Percentiles rank a stretch among this genome's conserved stretches.
Conservation (phyloP, 495 filamentous ascomycete species). For the Trichoderma virens region DNA sequence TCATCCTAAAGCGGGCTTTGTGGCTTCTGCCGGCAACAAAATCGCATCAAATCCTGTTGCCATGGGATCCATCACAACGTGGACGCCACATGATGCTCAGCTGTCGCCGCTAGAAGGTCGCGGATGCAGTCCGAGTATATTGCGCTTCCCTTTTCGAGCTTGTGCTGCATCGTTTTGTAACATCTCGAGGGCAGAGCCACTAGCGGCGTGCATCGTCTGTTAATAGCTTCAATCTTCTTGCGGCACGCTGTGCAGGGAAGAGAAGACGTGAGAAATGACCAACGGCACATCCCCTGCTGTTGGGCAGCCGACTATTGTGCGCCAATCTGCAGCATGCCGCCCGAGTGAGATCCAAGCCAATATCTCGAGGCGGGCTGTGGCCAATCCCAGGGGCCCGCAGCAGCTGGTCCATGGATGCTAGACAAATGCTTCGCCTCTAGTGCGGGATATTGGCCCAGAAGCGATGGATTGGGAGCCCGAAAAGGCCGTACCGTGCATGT, state of each 20-base stretch:
- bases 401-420: not conserved
- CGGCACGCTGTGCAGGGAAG: no score
- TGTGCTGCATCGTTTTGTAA: not conserved
- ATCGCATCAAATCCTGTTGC: not conserved
- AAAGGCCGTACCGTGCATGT: not conserved
- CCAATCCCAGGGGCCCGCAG: not conserved
- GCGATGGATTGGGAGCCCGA: not conserved
- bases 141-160: not conserved
- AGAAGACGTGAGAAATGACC: not conserved
- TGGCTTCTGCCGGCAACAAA: not conserved
- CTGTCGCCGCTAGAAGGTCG: not conserved
- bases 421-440: not conserved
- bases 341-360: not conserved
- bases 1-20: not conserved
- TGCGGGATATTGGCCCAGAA: not conserved
- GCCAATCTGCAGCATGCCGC: constrained; percentile 3
- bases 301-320: constrained; percentile 1
- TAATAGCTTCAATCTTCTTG: no score
- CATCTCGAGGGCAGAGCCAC: not conserved
- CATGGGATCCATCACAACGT: not conserved
- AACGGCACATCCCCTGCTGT: not conserved
- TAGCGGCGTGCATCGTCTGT: not conserved
- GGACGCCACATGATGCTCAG: constrained; percentile 2
- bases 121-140: not conserved
- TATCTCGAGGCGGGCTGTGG: not conserved